Base-by-base conservation (phyloP, 2,329 filamentous ascomycete genomes). In the Alternaria sp. region DNA sequence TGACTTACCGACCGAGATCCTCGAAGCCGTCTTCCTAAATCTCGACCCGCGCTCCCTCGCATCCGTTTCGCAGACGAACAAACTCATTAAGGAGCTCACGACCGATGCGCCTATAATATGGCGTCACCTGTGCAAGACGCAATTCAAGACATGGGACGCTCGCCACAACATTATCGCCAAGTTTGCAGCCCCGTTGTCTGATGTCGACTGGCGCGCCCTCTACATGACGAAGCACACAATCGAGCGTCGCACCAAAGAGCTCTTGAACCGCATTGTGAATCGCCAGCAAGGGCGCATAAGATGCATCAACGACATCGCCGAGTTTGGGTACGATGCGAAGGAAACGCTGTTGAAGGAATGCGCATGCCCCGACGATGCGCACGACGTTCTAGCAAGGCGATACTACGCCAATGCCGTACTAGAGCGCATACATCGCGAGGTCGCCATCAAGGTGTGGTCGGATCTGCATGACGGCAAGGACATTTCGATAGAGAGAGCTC, bases 291-390 rank as follows among this genome's bases (percentile, higher is more conserved):
- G 88, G 57, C 89, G 93, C 19, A 85, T 93, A 60, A 84, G 85
- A 59, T 89, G 90, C 72, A 89, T 93, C 66, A 88, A 91, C 70
- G 81, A 85, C 54, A 91, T 98, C 65, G 89, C 91, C 57, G 82
- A 84, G 26, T 85, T 90, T 72, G 93, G 93, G 1, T 95, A 94
- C 73, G 93, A 98, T 82, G 92, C 91, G 49, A 97, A 97, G 78
- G 94, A 97, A 77, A 90, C 89, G 58, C 85, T 98, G 52, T 73
- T 93, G 63, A 83, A 86, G 59, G 89, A 97, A 75, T 88, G 86
- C 63, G 83, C 83, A 11, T 84, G 86, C 32, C 82, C 85, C 15
- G 85, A 90, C 12, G 84, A 87, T 44, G 84, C 82, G 5, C 87
- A 91, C 13, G 93, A 97, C 81, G 88, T 91, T 57, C 81, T 99